A percentile compares a stretch with the other conserved stretches of the same genome.
These are phyloP conservation scores for Raddia guianensis DNA, from an alignment of 176 grass and related monocot species.

Conservation along the genomic window DNA sequence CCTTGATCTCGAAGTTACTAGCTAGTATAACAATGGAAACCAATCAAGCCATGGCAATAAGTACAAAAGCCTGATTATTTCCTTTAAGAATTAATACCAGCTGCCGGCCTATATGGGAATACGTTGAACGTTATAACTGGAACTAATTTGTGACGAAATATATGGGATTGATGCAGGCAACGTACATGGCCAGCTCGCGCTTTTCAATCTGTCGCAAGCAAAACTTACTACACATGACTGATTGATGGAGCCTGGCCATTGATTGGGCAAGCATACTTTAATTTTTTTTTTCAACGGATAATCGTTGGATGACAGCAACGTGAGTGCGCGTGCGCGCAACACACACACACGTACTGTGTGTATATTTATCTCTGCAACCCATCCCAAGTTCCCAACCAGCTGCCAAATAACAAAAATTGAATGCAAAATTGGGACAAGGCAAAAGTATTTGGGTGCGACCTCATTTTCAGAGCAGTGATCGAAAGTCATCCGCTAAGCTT, in stretches of 20 bases:
- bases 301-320: not conserved
- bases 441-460: not conserved
- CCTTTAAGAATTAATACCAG: too few relatives aligned
- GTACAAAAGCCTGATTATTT: too few relatives aligned
- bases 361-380: not conserved
- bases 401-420: not conserved
- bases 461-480: not conserved
- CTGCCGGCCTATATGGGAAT: too few relatives aligned
- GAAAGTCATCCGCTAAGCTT: not conserved
- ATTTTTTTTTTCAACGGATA: not conserved
- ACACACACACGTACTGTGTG: too few relatives aligned
- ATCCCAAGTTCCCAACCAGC: not conserved
- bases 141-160: not conserved
- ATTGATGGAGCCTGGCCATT: not conserved
- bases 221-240: not conserved
- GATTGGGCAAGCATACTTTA: slow-evolving; percentile 14
- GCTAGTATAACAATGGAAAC: too few relatives aligned
- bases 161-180: not conserved
- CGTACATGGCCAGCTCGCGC: not conserved
- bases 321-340: too few relatives aligned
- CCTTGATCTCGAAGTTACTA: too few relatives aligned
- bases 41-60: too few relatives aligned
- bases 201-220: not conserved
- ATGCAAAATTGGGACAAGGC: not conserved
- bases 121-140: not conserved